Evolutionary conservation across 805 yeast genomes (phyloP).

Genomic region (Nematodospora valgi): DNA sequence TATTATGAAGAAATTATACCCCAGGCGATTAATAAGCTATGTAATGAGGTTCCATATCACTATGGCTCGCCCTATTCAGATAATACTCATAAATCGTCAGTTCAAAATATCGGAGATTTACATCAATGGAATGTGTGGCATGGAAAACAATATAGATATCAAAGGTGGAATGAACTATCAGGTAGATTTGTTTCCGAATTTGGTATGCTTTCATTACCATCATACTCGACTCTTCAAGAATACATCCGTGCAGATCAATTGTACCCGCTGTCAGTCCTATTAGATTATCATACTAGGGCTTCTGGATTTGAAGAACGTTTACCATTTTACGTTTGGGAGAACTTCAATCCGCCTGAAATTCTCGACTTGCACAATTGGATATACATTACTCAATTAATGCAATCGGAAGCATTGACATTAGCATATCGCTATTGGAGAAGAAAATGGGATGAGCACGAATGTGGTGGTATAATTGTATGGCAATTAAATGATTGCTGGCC

Average conservation of each 20-base stretch:
- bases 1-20: slow-evolving; percentile 41
- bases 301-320: slow-evolving; percentile 43
- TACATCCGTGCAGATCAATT: slow-evolving; percentile 30
- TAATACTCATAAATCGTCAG: slow-evolving; percentile 18
- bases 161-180: slow-evolving; percentile 41
- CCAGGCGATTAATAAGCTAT: slow-evolving; percentile 17
- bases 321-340: slow-evolving; percentile 44
- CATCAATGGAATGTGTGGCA: slow-evolving; percentile 61
- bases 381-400: slow-evolving; percentile 49
- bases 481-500: slow-evolving; percentile 56
- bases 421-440: slow-evolving; percentile 47
- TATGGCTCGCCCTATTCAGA: slow-evolving; percentile 51
- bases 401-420: slow-evolving; percentile 44
- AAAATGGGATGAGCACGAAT: slow-evolving; percentile 37
- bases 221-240: slow-evolving; percentile 27
- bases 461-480: slow-evolving; percentile 51
- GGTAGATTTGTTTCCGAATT: slow-evolving; percentile 52
- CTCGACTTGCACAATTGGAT: slow-evolving; percentile 40
- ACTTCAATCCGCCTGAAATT: slow-evolving; percentile 25
- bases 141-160: slow-evolving; percentile 46
- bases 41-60: slow-evolving; percentile 32
- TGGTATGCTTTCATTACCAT: slow-evolving; percentile 49
- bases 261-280: slow-evolving; percentile 40
- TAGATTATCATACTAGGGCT: slow-evolving; percentile 49
- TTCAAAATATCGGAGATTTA: slow-evolving; percentile 43